These are phyloP conservation scores for Solanum hybrid DNA, from an alignment of 305 asterid genomes.

Conservation along the genomic window DNA sequence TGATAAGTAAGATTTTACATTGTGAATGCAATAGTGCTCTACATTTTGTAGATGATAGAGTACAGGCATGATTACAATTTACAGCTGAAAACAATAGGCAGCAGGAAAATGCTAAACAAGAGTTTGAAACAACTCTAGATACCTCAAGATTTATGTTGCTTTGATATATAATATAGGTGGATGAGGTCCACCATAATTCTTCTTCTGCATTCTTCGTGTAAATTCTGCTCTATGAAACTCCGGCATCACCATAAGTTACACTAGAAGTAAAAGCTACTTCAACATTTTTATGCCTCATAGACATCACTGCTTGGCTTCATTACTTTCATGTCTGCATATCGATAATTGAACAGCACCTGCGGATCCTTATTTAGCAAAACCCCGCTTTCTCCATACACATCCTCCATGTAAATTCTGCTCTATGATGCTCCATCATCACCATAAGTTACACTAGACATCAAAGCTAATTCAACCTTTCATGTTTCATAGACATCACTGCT, in stretches of 20 bases:
- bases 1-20: background rate
- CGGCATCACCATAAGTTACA: background rate
- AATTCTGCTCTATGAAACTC: background rate
- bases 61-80: background rate
- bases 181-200: background rate
- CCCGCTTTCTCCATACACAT: slow-evolving; percentile 63
- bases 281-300: background rate
- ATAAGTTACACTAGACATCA: background rate
- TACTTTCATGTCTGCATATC: slow-evolving; percentile 38
- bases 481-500: background rate
- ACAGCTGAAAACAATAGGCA: background rate
- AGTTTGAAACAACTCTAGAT: background rate
- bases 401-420: slow-evolving; percentile 19
- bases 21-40: background rate
- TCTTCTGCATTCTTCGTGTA: background rate
- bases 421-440: background rate
- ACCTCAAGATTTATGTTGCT: background rate
- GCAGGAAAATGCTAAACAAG: background rate
- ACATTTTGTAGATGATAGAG: background rate
- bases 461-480: background rate
- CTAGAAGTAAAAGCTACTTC: background rate
- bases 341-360: slow-evolving; percentile 19
- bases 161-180: background rate
- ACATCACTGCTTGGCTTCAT: slow-evolving; percentile 11
- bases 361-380: slow-evolving; percentile 57